A percentile compares a stretch with the other conserved stretches of the same genome.
phyloP scores from a whole-genome alignment of 2,329 filamentous ascomycete genomes.

The Dichotomopilus funicola region DNA sequence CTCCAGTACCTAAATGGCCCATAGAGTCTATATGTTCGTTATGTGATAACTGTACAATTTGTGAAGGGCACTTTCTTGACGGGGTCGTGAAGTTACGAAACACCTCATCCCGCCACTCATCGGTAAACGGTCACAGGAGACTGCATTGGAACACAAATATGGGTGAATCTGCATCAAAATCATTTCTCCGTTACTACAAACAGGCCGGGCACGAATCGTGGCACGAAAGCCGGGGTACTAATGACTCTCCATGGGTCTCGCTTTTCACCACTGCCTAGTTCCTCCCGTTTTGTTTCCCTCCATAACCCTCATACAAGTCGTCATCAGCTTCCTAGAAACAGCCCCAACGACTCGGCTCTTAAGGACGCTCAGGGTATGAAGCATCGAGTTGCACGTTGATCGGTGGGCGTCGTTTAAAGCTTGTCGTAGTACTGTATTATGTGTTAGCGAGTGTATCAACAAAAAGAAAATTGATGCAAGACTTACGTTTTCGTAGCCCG shows the following conservation, averaged over 20 bases:
- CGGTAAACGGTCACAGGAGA: background rate
- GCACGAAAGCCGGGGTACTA: constrained; percentile 32
- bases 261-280: constrained; percentile 26
- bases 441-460: constrained; percentile 32
- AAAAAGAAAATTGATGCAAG: constrained; percentile 1
- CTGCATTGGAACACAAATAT: background rate
- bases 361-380: constrained; percentile 32
- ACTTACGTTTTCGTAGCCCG: constrained; percentile 92
- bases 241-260: constrained; percentile 32
- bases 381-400: constrained; percentile 37
- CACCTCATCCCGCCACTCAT: background rate
- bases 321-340: constrained; percentile 10
- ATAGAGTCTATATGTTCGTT: too few species aligned
- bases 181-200: constrained; percentile 41
- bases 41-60: too few species aligned
- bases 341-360: constrained; percentile 12
- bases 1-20: too few species aligned
- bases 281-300: constrained; percentile 12
- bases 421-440: constrained; percentile 90
- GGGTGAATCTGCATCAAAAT: constrained; percentile 25
- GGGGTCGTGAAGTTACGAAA: too few species aligned
- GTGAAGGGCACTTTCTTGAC: too few species aligned
- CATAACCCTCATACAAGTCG: constrained; percentile 13
- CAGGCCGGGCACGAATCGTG: constrained; percentile 28
- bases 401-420: constrained; percentile 62